Evolutionary conservation across 1,284 basidiomycete genomes (phyloP).

Genomic region (Apiotrichum siamense): DNA sequence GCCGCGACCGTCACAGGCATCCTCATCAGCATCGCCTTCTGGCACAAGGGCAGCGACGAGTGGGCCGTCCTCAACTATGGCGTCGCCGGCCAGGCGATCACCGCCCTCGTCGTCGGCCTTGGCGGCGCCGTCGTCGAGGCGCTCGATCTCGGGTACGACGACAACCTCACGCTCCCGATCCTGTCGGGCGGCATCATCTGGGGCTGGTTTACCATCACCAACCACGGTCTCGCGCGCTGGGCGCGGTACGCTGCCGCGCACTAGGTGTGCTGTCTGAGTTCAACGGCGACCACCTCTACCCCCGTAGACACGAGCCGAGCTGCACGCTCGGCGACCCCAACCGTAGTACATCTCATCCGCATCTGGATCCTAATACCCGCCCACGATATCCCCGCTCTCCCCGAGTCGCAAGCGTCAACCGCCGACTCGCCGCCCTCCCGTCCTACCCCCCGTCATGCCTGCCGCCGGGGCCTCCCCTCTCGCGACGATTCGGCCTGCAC

Average conservation of each 20-base stretch:
- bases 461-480: not conserved
- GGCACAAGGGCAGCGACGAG: conserved; percentile 55
- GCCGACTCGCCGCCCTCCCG: too few relatives aligned
- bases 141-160: conserved; percentile 82
- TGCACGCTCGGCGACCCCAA: not conserved
- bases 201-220: conserved; percentile 45
- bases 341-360: not conserved
- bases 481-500: conserved; percentile 3
- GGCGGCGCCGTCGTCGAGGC: conserved; percentile 80
- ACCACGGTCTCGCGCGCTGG: conserved; percentile 17
- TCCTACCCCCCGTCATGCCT: not conserved
- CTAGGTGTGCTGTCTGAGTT: not conserved
- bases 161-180: conserved; percentile 89
- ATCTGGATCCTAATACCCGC: too few relatives aligned
- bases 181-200: conserved; percentile 78
- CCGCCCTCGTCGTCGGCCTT: conserved; percentile 62
- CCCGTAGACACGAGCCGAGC: not conserved
- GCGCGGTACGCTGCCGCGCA: not conserved
- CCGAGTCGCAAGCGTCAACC: conserved; percentile 1
- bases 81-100: conserved; percentile 52
- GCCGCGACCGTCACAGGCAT: conserved; percentile 77
- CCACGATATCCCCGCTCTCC: not conserved
- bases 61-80: conserved; percentile 44
- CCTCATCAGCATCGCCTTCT: conserved; percentile 68
- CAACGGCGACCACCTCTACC: too few relatives aligned